Conservation (phyloP, 306 rosid species). For the Urtica urens region DNA sequence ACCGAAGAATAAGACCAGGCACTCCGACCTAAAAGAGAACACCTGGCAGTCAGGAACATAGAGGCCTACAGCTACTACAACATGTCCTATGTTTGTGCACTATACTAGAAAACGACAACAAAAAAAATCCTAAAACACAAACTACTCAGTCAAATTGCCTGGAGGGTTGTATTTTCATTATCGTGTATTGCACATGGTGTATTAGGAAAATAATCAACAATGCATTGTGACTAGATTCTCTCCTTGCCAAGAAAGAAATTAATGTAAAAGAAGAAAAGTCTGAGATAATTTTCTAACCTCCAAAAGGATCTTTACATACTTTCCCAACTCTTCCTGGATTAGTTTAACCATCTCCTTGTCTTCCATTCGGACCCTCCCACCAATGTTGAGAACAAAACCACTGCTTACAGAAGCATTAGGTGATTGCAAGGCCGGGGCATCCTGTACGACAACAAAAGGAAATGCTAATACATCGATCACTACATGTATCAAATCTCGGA, state of each 20-base stretch:
- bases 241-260: too few relatives aligned
- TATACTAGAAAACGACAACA: neutral
- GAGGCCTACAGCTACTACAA: too few relatives aligned
- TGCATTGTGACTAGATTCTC: neutral
- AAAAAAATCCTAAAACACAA: neutral
- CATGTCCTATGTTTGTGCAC: too few relatives aligned
- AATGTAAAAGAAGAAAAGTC: too few relatives aligned
- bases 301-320: slow-evolving; percentile 59
- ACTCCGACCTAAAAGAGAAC: slow-evolving; percentile 96
- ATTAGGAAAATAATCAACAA: neutral
- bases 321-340: slow-evolving; percentile 78
- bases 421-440: slow-evolving; percentile 67
- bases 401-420: slow-evolving; percentile 80
- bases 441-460: slow-evolving; percentile 93
- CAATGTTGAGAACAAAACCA: slow-evolving; percentile 76
- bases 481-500: slow-evolving; percentile 52
- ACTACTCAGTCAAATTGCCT: neutral
- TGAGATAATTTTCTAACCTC: slow-evolving; percentile 76
- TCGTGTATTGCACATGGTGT: too few relatives aligned
- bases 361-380: slow-evolving; percentile 70
- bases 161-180: too few relatives aligned
- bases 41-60: too few relatives aligned
- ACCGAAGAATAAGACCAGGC: slow-evolving; percentile 52
- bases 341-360: slow-evolving; percentile 72
- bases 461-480: slow-evolving; percentile 81